Percentiles rank a stretch among this genome's conserved stretches.
These are phyloP conservation scores for Starmera quercuum DNA, from an alignment of 805 yeast species.

Conservation along the genomic window DNA sequence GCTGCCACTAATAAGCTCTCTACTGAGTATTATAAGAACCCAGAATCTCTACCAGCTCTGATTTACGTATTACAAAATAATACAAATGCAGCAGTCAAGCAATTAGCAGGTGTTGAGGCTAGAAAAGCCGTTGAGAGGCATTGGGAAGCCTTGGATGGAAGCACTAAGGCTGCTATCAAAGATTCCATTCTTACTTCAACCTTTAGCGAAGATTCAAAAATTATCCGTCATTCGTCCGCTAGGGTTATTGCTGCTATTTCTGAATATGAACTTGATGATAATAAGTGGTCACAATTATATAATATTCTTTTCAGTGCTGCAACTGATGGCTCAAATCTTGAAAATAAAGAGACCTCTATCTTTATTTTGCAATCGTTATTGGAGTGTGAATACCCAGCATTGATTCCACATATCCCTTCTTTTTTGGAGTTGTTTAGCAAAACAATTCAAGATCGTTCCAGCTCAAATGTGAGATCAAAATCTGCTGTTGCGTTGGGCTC, in stretches of 20 bases:
- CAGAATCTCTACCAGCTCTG: slow-evolving; percentile 71
- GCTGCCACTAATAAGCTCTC: slow-evolving; percentile 72
- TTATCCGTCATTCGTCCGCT: slow-evolving; percentile 82
- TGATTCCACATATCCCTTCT: slow-evolving; percentile 52
- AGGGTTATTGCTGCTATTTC: slow-evolving; percentile 87
- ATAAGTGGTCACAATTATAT: slow-evolving; percentile 71
- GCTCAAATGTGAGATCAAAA: slow-evolving; percentile 72
- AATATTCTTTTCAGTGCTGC: slow-evolving; percentile 66
- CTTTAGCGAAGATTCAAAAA: slow-evolving; percentile 51
- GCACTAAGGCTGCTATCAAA: slow-evolving; percentile 54
- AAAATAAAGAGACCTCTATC: slow-evolving; percentile 73
- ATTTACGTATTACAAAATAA: slow-evolving; percentile 72
- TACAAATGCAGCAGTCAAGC: slow-evolving; percentile 65
- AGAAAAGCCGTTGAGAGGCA: slow-evolving; percentile 69
- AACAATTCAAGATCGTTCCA: slow-evolving; percentile 53
- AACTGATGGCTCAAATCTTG: slow-evolving; percentile 38
- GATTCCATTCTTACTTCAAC: slow-evolving; percentile 61
- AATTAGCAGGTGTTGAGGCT: slow-evolving; percentile 94
- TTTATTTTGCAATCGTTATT: slow-evolving; percentile 71
- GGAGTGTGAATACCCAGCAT: slow-evolving; percentile 58
- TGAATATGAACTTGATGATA: slow-evolving; percentile 58
- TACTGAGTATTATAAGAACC: slow-evolving; percentile 64
- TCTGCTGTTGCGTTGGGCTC: slow-evolving; percentile 71
- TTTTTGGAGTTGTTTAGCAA: slow-evolving; percentile 63
- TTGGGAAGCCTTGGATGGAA: slow-evolving; percentile 48